Base-by-base conservation (phyloP, 495 filamentous ascomycete species). In the Penicillium steckii region DNA sequence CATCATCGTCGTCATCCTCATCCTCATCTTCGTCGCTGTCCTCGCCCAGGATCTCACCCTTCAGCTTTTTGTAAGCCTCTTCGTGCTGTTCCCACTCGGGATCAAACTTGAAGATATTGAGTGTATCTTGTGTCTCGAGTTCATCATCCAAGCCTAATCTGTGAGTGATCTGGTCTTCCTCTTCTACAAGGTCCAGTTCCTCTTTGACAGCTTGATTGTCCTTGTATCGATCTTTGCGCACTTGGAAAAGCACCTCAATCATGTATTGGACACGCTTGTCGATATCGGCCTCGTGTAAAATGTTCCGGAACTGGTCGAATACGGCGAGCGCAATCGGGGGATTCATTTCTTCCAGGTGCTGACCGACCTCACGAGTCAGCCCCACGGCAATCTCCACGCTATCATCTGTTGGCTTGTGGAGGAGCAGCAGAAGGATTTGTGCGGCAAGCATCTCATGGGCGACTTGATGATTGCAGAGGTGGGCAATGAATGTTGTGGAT, bases 331-430 rank as follows among this genome's bases (percentile, higher is more conserved):
- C 87, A 59, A 97, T 94, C 18, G 85, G 76, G 2, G 84, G 78
- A 57, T 85, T 92, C 89, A 96, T 94, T 67, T 97, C 92, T 66
- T 97, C 93, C 49, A 99, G 64, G 68, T 96, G 90, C 59, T 94
- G 85, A 15, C 94, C 94, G 35, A 95, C 90, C 65, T 97, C 94
- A 45, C 88, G 80, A 60, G 86, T 96, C 43, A 97, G 72, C 0
- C 88, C 90, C 5, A 97, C 94, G 2, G 94, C 94, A 69, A 99
- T 96, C 73, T 99, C 94, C 41, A 99, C 94, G 53, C 90, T 95
- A 70, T 97, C 94, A 56, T 99, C 94, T 0, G 95, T 97, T 10
- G 94, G 95, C 63, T 95, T 95, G 63, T 93, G 80, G 29, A 99
- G 80, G 17, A 99, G 75, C 24, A 97, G 78, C 19, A 96, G 72